Conservation (phyloP, 306 rosid genomes). For the Citrullus amarus region DNA sequence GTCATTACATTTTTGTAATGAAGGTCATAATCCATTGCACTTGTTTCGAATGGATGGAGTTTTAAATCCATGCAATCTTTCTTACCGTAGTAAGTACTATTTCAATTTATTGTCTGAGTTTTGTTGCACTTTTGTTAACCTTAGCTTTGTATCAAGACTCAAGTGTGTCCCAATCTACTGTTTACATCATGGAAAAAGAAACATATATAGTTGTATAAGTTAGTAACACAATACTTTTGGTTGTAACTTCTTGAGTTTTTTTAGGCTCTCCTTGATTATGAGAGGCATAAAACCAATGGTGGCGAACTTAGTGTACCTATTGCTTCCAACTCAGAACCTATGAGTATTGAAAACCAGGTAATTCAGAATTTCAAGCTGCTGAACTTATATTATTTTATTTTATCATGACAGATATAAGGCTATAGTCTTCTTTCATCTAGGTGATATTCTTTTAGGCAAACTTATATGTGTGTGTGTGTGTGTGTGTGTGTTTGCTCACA, state of each 20-base stretch:
- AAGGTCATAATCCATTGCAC: not conserved
- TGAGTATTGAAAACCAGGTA: slow-evolving; percentile 70
- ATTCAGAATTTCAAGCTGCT: not conserved
- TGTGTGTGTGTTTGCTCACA: not conserved
- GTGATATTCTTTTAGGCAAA: not conserved
- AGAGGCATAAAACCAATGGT: slow-evolving; percentile 67
- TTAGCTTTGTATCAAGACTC: not conserved
- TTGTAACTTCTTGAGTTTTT: slow-evolving; percentile 9
- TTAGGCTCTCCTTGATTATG: slow-evolving; percentile 97
- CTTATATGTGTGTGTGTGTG: not conserved
- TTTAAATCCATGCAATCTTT: not conserved
- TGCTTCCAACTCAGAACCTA: slow-evolving; percentile 59
- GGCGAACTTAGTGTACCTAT: slow-evolving; percentile 63
- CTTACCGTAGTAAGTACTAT: not conserved
- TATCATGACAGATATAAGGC: not conserved
- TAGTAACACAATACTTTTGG: not conserved
- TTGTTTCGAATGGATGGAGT: not conserved
- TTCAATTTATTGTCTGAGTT: not conserved
- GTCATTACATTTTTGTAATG: not conserved
- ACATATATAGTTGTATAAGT: not conserved
- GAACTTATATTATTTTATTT: not conserved
- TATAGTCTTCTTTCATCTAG: not conserved
- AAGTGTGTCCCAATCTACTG: not conserved
- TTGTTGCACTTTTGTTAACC: not conserved
- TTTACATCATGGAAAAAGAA: not conserved